These are phyloP conservation scores for Penicillium psychrosexuale DNA, from an alignment of 2,329 filamentous ascomycete genomes.

Conservation along the genomic window DNA sequence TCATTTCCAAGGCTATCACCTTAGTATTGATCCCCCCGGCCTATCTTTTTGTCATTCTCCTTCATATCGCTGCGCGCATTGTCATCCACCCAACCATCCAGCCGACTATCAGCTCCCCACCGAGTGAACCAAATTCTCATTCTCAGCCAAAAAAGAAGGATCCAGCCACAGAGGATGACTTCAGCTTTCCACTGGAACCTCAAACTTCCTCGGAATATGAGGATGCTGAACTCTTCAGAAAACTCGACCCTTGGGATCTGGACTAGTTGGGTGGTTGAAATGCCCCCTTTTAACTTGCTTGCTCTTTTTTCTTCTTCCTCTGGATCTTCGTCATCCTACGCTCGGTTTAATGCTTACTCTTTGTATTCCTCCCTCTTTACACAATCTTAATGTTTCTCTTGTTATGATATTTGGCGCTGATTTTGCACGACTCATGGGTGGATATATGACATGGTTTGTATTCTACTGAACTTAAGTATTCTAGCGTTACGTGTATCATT, in stretches of 20 bases:
- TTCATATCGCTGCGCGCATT: slow-evolving; percentile 76
- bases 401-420: slow-evolving; percentile 5
- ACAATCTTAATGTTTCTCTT: slow-evolving; percentile 7
- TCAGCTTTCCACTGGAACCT: slow-evolving; percentile 37
- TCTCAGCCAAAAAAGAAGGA: slow-evolving; percentile 13
- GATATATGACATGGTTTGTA: slow-evolving; percentile 8
- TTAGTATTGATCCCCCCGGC: slow-evolving; percentile 77
- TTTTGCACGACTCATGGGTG: slow-evolving; percentile 12
- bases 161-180: slow-evolving; percentile 37
- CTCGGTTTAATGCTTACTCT: slow-evolving; percentile 16
- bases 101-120: slow-evolving; percentile 23
- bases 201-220: slow-evolving; percentile 27
- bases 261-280: slow-evolving; percentile 15
- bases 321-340: background rate
- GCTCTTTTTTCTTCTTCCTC: slow-evolving; percentile 2
- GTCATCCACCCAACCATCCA: slow-evolving; percentile 41
- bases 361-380: slow-evolving; percentile 8
- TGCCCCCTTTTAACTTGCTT: background rate
- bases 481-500: slow-evolving; percentile 20
- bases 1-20: slow-evolving; percentile 74
- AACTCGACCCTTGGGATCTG: slow-evolving; percentile 30
- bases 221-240: slow-evolving; percentile 15
- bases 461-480: slow-evolving; percentile 13
- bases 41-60: slow-evolving; percentile 73
- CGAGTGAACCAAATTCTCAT: slow-evolving; percentile 16